phyloP scores from a whole-genome alignment of 306 rosid species.

The Cotoneaster glaucophyllus region DNA sequence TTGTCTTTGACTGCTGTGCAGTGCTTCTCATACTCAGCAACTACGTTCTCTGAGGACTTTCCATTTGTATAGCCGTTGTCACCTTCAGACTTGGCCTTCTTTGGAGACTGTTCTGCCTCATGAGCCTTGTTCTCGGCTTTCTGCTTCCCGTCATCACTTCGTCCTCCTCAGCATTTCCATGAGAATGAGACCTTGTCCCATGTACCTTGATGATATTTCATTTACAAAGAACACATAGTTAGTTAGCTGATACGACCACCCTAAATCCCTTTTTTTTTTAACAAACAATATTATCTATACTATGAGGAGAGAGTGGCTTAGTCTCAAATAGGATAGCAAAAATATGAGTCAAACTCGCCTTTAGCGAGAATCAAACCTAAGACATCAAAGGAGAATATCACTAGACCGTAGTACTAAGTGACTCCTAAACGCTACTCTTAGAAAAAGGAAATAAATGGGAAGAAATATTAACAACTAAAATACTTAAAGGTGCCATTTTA shows the following conservation, averaged over 20 bases:
- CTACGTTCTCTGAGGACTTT: conserved; percentile 23
- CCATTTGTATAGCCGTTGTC: conserved; percentile 41
- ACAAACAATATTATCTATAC: too few species aligned
- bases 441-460: too few species aligned
- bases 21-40: conserved; percentile 47
- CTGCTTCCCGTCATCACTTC: conserved; percentile 74
- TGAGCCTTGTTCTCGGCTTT: conserved; percentile 66
- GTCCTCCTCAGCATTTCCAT: conserved; percentile 53
- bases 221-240: neutral
- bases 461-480: too few species aligned
- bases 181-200: conserved; percentile 61
- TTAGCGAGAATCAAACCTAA: too few species aligned
- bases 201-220: conserved; percentile 47
- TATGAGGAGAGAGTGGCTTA: too few species aligned
- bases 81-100: conserved; percentile 51
- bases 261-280: neutral
- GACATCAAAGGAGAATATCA: too few species aligned
- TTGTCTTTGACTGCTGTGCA: conserved; percentile 44
- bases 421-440: too few species aligned
- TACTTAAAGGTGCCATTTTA: too few species aligned
- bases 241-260: neutral
- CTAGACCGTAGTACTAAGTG: too few species aligned
- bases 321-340: too few species aligned
- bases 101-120: conserved; percentile 53
- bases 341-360: too few species aligned